Percentiles rank a stretch among this genome's conserved stretches.
Conservation (phyloP, 2,329 filamentous ascomycete species). For the Phyllosticta citribraziliensis region DNA sequence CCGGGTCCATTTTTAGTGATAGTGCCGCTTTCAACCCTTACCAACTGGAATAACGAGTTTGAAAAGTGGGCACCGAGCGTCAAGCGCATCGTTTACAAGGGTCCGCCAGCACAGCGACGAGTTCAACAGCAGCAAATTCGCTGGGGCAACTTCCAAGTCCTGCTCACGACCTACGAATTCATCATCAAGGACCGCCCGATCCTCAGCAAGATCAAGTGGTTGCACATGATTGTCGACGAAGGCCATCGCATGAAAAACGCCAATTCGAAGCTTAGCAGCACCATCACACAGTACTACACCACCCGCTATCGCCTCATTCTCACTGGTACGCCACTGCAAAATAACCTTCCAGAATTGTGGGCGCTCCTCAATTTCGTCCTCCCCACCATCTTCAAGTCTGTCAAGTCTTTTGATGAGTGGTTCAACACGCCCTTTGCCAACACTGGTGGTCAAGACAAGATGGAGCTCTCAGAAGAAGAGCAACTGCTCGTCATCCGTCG, state of each 20-base stretch:
- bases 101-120: constrained; percentile 79
- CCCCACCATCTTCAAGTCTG: constrained; percentile 97
- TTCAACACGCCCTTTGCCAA: constrained; percentile 99
- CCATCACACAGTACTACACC: constrained; percentile 88
- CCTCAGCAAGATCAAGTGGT: constrained; percentile 97
- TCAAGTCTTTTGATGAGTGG: constrained; percentile 98
- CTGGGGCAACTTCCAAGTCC: constrained; percentile 88
- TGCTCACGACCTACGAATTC: constrained; percentile 97
- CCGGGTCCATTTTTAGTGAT: constrained; percentile 91
- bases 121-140: constrained; percentile 88
- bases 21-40: constrained; percentile 90
- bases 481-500: constrained; percentile 95
- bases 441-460: constrained; percentile 94
- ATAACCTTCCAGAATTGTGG: constrained; percentile 94
- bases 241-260: constrained; percentile 99
- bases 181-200: constrained; percentile 97
- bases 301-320: constrained; percentile 94
- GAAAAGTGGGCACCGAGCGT: constrained; percentile 96
- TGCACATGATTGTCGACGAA: constrained; percentile 99
- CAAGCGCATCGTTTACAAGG: constrained; percentile 88
- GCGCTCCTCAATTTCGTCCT: constrained; percentile 97
- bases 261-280: constrained; percentile 89
- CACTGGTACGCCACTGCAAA: constrained; percentile 93
- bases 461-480: constrained; percentile 99
- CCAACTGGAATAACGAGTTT: constrained; percentile 98